phyloP scores from a whole-genome alignment of 164 flowering plant genomes.

The Magnolia officinalis region DNA sequence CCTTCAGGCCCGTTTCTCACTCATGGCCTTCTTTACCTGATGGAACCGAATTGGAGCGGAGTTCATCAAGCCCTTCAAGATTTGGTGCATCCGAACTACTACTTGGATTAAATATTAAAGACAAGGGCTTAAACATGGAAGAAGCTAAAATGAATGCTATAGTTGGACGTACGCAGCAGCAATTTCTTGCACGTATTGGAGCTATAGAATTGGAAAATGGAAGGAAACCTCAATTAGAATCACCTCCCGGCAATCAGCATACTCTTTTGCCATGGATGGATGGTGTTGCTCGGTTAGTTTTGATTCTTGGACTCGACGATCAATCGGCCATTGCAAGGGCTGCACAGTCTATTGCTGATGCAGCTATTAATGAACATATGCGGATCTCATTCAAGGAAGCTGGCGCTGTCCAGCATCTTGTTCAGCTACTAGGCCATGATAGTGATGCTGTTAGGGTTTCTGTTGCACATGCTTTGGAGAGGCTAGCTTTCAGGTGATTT shows the following conservation, averaged over 20 bases:
- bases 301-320: slow-evolving; percentile 81
- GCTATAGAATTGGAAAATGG: slow-evolving; percentile 71
- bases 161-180: slow-evolving; percentile 65
- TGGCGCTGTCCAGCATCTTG: slow-evolving; percentile 68
- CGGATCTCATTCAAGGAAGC: slow-evolving; percentile 72
- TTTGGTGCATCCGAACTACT: slow-evolving; percentile 83
- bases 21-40: slow-evolving; percentile 90
- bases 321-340: slow-evolving; percentile 62
- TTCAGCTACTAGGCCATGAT: slow-evolving; percentile 43
- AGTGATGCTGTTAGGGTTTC: slow-evolving; percentile 47
- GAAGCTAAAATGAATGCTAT: slow-evolving; percentile 71
- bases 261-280: slow-evolving; percentile 77
- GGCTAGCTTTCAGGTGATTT: slow-evolving; percentile 65
- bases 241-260: slow-evolving; percentile 20
- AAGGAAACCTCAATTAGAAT: slow-evolving; percentile 24
- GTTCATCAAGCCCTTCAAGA: slow-evolving; percentile 47
- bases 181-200: slow-evolving; percentile 83
- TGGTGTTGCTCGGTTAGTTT: slow-evolving; percentile 84
- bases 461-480: slow-evolving; percentile 61
- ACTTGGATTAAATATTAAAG: slow-evolving; percentile 60
- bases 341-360: slow-evolving; percentile 73
- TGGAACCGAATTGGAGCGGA: slow-evolving; percentile 61
- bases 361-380: slow-evolving; percentile 72
- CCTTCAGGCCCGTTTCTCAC: slow-evolving; percentile 51
- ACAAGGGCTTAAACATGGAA: slow-evolving; percentile 41